Percentiles rank a stretch among this genome's conserved stretches.
These are phyloP conservation scores for Penicillium sp. DNA, from an alignment of 2,329 filamentous ascomycete species.

Conservation along the genomic window DNA sequence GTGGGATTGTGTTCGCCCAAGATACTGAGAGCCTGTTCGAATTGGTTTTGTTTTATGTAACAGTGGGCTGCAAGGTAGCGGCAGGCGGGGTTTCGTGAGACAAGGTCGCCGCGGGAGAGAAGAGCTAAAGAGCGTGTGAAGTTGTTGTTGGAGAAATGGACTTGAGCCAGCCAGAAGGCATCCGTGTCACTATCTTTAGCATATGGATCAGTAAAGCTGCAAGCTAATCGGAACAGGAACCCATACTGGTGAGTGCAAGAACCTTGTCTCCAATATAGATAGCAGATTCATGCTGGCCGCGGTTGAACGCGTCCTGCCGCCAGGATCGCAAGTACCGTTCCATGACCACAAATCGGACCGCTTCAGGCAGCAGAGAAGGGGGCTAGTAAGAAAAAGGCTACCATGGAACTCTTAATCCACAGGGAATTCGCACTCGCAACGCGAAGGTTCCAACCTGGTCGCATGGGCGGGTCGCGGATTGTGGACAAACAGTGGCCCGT, in stretches of 20 bases:
- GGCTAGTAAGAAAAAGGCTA: neutral
- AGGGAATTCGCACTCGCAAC: slow-evolving; percentile 10
- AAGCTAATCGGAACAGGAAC: neutral
- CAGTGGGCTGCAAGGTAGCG: slow-evolving; percentile 92
- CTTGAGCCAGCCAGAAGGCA: slow-evolving; percentile 96
- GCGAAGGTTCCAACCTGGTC: slow-evolving; percentile 8
- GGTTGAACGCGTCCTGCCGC: slow-evolving; percentile 92
- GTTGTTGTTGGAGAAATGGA: slow-evolving; percentile 93
- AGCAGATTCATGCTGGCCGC: slow-evolving; percentile 93
- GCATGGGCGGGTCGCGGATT: slow-evolving; percentile 19
- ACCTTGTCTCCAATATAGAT: slow-evolving; percentile 98
- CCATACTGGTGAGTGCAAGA: slow-evolving; percentile 80
- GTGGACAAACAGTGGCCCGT: slow-evolving; percentile 25
- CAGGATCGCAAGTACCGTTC: slow-evolving; percentile 90
- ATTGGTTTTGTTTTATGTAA: slow-evolving; percentile 86
- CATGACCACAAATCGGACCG: slow-evolving; percentile 55
- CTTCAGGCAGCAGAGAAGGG: neutral
- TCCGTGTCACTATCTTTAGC: slow-evolving; percentile 81
- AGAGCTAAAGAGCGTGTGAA: slow-evolving; percentile 89
- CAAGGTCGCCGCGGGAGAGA: slow-evolving; percentile 78
- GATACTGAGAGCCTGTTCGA: slow-evolving; percentile 80
- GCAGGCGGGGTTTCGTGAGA: slow-evolving; percentile 78
- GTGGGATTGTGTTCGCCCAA: slow-evolving; percentile 93
- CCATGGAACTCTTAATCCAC: slow-evolving; percentile 1
- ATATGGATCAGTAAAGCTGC: slow-evolving; percentile 5